phyloP scores from a whole-genome alignment of 768 basidiomycete genomes.

The Mycena venus region DNA sequence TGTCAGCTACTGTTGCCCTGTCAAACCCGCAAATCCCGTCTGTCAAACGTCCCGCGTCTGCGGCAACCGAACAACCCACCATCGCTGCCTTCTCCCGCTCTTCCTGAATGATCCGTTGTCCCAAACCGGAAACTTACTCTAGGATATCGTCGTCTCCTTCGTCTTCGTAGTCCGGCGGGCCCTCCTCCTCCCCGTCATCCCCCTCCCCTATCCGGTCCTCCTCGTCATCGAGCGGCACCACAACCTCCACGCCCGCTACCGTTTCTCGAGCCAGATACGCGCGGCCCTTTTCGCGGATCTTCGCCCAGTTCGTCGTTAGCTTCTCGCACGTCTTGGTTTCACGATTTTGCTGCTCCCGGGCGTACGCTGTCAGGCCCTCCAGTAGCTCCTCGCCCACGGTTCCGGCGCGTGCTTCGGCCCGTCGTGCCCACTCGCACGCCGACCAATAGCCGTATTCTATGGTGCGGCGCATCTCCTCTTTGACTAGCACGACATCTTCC shows the following conservation, averaged over 20 bases:
- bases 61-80: too few species aligned
- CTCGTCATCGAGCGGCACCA: too few species aligned
- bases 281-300: background rate
- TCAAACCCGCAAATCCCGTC: too few species aligned
- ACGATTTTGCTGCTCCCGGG: background rate
- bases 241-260: background rate
- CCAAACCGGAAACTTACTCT: too few species aligned
- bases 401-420: background rate
- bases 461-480: conserved; percentile 21
- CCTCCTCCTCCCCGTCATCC: too few species aligned
- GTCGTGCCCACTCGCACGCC: background rate
- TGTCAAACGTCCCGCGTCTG: too few species aligned
- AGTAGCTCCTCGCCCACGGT: background rate
- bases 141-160: background rate
- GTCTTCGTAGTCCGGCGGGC: too few species aligned
- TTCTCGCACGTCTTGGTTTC: background rate
- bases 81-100: background rate
- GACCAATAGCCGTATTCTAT: too few species aligned
- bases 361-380: conserved; percentile 6
- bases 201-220: too few species aligned
- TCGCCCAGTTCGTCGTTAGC: background rate
- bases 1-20: too few species aligned
- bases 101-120: background rate
- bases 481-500: conserved; percentile 8
- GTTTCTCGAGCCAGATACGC: background rate